Conservation (phyloP, 2,329 filamentous ascomycete species). For the Chrysosporium keratinophilum region DNA sequence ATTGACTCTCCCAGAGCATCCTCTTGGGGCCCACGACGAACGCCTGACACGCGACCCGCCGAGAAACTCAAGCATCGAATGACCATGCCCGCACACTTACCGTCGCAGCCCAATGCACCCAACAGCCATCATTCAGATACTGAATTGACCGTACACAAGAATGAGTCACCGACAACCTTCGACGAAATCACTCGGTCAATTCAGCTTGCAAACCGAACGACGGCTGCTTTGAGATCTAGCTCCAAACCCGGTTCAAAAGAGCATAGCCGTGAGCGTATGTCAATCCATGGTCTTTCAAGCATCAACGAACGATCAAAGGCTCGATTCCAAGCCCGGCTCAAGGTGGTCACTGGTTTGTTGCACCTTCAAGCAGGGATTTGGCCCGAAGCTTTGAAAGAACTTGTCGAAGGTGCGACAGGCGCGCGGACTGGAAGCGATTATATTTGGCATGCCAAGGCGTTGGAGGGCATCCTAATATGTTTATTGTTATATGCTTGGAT, state of each 20-base stretch:
- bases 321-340: conserved; percentile 68
- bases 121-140: conserved; percentile 32
- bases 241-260: conserved; percentile 40
- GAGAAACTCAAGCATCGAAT: conserved; percentile 60
- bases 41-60: conserved; percentile 36
- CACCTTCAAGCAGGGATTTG: conserved; percentile 85
- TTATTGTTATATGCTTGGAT: conserved; percentile 77
- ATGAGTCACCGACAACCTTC: conserved; percentile 45
- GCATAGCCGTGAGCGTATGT: conserved; percentile 51
- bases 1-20: conserved; percentile 62
- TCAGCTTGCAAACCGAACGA: conserved; percentile 29
- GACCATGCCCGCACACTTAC: conserved; percentile 62
- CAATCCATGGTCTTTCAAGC: conserved; percentile 58
- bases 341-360: conserved; percentile 70
- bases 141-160: conserved; percentile 24
- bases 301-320: conserved; percentile 66
- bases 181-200: conserved; percentile 42
- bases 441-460: conserved; percentile 91
- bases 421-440: conserved; percentile 77
- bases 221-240: conserved; percentile 28
- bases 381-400: conserved; percentile 74
- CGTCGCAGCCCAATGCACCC: conserved; percentile 34
- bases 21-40: conserved; percentile 42
- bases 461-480: conserved; percentile 77
- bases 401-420: conserved; percentile 66